Base-by-base conservation (phyloP, 2,329 filamentous ascomycete genomes). In the Amauroascus verrucosus region DNA sequence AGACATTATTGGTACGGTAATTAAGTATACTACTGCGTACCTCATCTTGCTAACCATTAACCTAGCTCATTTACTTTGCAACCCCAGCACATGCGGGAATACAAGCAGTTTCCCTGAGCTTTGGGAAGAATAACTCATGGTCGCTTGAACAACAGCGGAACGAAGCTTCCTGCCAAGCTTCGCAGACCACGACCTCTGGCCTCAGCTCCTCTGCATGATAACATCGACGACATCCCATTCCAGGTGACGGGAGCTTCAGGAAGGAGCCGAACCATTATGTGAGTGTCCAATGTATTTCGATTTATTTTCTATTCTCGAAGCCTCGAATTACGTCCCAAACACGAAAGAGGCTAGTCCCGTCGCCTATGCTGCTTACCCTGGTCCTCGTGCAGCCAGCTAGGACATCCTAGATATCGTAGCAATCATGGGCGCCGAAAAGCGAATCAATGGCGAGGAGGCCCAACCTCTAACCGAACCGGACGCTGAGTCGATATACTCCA, bases 381-480 rank as follows among this genome's bases (percentile, higher is more conserved):
- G 37, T 43, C 20, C 40, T 24, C 3, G 18, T 43, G 20, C 40
- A 43, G 20, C n/a, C 20, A 30, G 26, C 26, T 26, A 13, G n/a
- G 22, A 18, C 18, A 26, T 9, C 20, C n/a, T 18, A 38, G 14
- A 13, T 20, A 30, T 45, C 24, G 13, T 24, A 9, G 33, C 22
- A 28, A 48, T 20, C 14, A 60, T 58, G 58, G 47, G 41, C 43
- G 37, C 38, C 24, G 52, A 57, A 41, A 57, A 54, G 26, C 48
- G 30, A 14, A 4, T 46, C 14, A 40, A 46, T 30, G 54, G 57
- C n/a, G 58, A 60, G 26, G 58, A 60, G 45, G 40, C 47, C 4
- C 41, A 57, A n/a, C 58, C 58, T 24, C 54, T 60, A 2, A 59
- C 57, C 7, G 45, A 53, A 20, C 51, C 32, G 7, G 45, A 45